Percentiles rank a stretch among this genome's conserved stretches.
These are phyloP conservation scores for Rhizopus arrhizus DNA, from an alignment of 371 early-diverging fungal species.

Conservation along the genomic window DNA sequence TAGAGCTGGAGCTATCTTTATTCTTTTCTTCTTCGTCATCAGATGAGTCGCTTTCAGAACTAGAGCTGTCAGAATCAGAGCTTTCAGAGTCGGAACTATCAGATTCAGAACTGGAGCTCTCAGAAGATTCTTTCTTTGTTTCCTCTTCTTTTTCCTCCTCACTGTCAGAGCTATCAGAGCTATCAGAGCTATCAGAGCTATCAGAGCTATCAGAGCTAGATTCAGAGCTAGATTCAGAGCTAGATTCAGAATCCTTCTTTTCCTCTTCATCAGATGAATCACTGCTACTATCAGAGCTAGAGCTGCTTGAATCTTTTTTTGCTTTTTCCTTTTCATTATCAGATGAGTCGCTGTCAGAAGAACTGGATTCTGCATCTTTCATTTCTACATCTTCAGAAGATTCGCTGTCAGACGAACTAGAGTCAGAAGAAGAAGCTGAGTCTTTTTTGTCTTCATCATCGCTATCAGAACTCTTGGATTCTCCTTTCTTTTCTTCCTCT, in stretches of 20 bases:
- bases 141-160: slow-evolving; percentile 15
- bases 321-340: too few relatives aligned
- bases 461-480: too few relatives aligned
- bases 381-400: too few relatives aligned
- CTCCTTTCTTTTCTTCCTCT: too few relatives aligned
- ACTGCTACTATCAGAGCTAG: slow-evolving; percentile 15
- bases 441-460: too few relatives aligned
- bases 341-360: too few relatives aligned
- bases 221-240: neutral
- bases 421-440: too few relatives aligned
- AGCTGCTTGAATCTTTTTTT: neutral
- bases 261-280: slow-evolving; percentile 14
- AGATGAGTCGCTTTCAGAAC: slow-evolving; percentile 12
- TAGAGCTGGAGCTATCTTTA: slow-evolving; percentile 6
- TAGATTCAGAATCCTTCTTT: slow-evolving; percentile 13
- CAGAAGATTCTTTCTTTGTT: slow-evolving; percentile 14
- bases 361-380: too few relatives aligned
- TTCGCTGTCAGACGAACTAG: too few relatives aligned
- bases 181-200: neutral
- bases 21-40: slow-evolving; percentile 10
- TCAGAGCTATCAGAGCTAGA: slow-evolving; percentile 13
- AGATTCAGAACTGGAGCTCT: slow-evolving; percentile 3
- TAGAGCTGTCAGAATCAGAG: neutral
- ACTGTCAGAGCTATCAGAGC: slow-evolving; percentile 20
- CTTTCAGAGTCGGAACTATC: slow-evolving; percentile 15